Percentiles rank a stretch among this genome's conserved stretches.
Evolutionary conservation across 345 rosid species (phyloP).

Genomic region (Boechera stricta): DNA sequence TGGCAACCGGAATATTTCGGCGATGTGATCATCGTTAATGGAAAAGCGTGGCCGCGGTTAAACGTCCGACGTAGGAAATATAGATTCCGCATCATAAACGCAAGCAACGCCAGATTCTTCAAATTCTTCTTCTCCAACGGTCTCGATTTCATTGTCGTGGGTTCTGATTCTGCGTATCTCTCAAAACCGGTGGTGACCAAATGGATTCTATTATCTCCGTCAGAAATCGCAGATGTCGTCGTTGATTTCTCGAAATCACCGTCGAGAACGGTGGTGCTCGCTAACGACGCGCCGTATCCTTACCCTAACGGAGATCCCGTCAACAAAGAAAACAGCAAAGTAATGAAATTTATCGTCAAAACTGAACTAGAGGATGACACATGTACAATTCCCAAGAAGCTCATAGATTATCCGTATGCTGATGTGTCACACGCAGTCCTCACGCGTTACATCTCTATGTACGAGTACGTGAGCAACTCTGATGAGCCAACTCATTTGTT

Average conservation of each 20-base stretch:
- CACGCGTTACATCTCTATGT: constrained; percentile 77
- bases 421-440: constrained; percentile 48
- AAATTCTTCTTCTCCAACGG: constrained; percentile 76
- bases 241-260: constrained; percentile 76
- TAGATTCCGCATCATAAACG: constrained; percentile 85
- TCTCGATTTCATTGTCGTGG: constrained; percentile 60
- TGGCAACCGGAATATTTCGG: constrained; percentile 99
- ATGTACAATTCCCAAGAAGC: constrained; percentile 51
- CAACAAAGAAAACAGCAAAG: constrained; percentile 59
- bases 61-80: constrained; percentile 81
- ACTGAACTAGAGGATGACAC: constrained; percentile 54
- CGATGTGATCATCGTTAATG: constrained; percentile 78
- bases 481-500: constrained; percentile 85
- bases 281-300: constrained; percentile 76
- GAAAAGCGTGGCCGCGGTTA: constrained; percentile 87
- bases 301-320: constrained; percentile 77
- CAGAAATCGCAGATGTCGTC: constrained; percentile 78
- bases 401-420: constrained; percentile 58
- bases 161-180: constrained; percentile 72
- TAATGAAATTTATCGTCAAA: constrained; percentile 76
- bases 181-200: constrained; percentile 51
- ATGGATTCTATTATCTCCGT: constrained; percentile 69
- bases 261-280: constrained; percentile 56
- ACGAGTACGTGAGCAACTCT: constrained; percentile 63
- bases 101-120: constrained; percentile 89